Percentiles rank a stretch among this genome's conserved stretches.
Evolutionary conservation across 495 filamentous ascomycete species (phyloP).

Genomic region (Penicillium cinerascens): DNA sequence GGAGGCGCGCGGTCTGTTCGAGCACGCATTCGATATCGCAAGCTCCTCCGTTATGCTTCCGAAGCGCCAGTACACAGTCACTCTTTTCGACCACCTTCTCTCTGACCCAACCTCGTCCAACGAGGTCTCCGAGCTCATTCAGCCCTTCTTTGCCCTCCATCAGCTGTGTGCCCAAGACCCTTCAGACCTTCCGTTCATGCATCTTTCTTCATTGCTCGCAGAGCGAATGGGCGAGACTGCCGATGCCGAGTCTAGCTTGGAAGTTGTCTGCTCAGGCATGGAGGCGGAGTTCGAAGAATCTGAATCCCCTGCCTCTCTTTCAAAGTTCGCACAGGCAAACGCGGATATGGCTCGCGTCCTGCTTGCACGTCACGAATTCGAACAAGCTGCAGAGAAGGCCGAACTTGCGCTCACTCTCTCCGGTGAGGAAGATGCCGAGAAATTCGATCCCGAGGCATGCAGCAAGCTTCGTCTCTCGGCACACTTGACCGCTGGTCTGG

Average conservation of each 20-base stretch:
- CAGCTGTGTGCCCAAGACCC: constrained; percentile 70
- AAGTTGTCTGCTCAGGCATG: constrained; percentile 59
- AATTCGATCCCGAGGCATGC: constrained; percentile 55
- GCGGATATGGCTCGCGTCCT: constrained; percentile 78
- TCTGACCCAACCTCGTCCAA: constrained; percentile 50
- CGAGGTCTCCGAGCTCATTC: constrained; percentile 59
- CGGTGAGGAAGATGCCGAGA: constrained; percentile 50
- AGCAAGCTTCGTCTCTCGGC: constrained; percentile 72
- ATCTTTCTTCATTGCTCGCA: constrained; percentile 74
- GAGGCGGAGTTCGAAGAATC: constrained; percentile 81
- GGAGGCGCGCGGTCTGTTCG: constrained; percentile 80
- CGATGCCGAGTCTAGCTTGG: constrained; percentile 62
- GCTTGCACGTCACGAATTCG: constrained; percentile 62
- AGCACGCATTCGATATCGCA: constrained; percentile 93
- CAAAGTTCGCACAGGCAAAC: constrained; percentile 77
- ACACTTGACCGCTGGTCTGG: constrained; percentile 81
- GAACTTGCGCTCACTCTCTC: constrained; percentile 70
- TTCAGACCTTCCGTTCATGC: constrained; percentile 63
- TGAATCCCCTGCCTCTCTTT: constrained; percentile 68
- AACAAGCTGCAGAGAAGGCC: constrained; percentile 65
- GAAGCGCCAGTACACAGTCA: constrained; percentile 72
- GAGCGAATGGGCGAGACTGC: constrained; percentile 69
- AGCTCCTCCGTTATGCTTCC: constrained; percentile 66
- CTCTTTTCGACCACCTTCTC: constrained; percentile 74
- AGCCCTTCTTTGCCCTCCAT: constrained; percentile 82